Evolutionary conservation across 306 rosid species (phyloP), one percentile per base, ranked within the genome.

Genomic region (Senna siamea): DNA sequence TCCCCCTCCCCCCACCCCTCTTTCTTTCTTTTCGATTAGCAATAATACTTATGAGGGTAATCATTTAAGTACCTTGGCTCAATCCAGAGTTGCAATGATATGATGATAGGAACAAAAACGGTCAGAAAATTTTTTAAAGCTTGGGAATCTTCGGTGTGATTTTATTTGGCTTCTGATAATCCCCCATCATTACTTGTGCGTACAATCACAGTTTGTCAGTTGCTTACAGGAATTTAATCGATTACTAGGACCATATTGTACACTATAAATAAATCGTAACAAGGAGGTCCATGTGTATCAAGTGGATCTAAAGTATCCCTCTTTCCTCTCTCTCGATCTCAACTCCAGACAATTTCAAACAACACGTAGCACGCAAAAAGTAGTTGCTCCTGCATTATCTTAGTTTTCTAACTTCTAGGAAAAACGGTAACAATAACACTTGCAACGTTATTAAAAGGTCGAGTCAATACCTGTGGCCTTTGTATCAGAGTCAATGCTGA

Each of bases 401-500:
- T 41, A 43, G 20, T 65, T 65, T 43, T 43, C 53, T 44, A 43
- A 22, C 38, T 20, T 53, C 30, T 7, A 53, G 2, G 6, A 22
- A 20, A 54, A 19, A 20, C 22, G 38, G 19, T 20, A 32, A 32
- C 7, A 64, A 41, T 22, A 55, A 7, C 58, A 8, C 28, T 52
- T 19, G 19, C 12, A 19, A 51, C 1, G 6, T 51, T 60, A 35
- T 8, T 19, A 0, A 60, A 60, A 18, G 32, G 32, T 12, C 38
- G 34, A 63, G 18, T 63, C 11, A 19, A 9, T 78, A 87, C 90
- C 91, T 78, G 84, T 34, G 55, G 10, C 59, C 37, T 69, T 84
- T 9, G 76, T 83, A 46, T 68, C 62, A 62, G 76, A 75, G 55
- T 88, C 89, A 48, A 85, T 84, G 83, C 96, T 92, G 76, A 90